Conservation (phyloP, 2,329 filamentous ascomycete genomes). For the Eutypella sp. region DNA sequence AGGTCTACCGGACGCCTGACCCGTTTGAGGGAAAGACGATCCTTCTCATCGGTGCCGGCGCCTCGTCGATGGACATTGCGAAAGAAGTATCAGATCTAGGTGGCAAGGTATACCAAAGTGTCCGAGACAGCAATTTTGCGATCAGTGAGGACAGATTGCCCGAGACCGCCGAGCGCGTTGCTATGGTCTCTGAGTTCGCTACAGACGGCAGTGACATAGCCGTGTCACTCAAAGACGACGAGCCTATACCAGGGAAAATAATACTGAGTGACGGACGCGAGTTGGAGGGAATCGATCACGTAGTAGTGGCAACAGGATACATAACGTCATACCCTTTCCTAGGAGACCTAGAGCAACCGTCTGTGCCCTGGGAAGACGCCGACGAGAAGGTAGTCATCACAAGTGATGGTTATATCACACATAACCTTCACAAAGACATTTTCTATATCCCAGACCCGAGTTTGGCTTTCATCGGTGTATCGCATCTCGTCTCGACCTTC, state of each 20-base stretch:
- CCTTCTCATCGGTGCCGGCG: slow-evolving; percentile 49
- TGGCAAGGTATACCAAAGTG: slow-evolving; percentile 43
- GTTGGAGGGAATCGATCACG: slow-evolving; percentile 52
- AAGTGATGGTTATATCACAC: slow-evolving; percentile 54
- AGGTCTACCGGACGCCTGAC: slow-evolving; percentile 62
- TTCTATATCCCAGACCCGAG: slow-evolving; percentile 66
- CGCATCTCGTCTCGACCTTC: slow-evolving; percentile 63
- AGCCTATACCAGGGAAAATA: slow-evolving; percentile 44
- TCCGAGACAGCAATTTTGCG: slow-evolving; percentile 57
- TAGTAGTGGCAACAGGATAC: slow-evolving; percentile 66
- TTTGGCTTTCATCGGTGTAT: slow-evolving; percentile 59
- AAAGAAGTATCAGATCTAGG: slow-evolving; percentile 33
- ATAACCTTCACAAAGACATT: slow-evolving; percentile 67
- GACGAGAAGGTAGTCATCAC: slow-evolving; percentile 54
- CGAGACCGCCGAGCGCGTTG: slow-evolving; percentile 44
- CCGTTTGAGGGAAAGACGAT: slow-evolving; percentile 48
- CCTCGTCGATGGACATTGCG: slow-evolving; percentile 38
- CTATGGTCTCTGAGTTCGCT: slow-evolving; percentile 43
- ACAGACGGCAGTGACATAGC: slow-evolving; percentile 25
- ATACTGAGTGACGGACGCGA: slow-evolving; percentile 47
- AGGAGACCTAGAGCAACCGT: slow-evolving; percentile 40
- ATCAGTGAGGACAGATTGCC: slow-evolving; percentile 50
- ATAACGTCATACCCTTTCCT: slow-evolving; percentile 64
- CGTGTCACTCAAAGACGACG: slow-evolving; percentile 12
- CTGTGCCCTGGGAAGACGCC: slow-evolving; percentile 37